Evolutionary conservation across 1,139 yeast genomes (phyloP).

Genomic region (Saccharomyces hybrid): DNA sequence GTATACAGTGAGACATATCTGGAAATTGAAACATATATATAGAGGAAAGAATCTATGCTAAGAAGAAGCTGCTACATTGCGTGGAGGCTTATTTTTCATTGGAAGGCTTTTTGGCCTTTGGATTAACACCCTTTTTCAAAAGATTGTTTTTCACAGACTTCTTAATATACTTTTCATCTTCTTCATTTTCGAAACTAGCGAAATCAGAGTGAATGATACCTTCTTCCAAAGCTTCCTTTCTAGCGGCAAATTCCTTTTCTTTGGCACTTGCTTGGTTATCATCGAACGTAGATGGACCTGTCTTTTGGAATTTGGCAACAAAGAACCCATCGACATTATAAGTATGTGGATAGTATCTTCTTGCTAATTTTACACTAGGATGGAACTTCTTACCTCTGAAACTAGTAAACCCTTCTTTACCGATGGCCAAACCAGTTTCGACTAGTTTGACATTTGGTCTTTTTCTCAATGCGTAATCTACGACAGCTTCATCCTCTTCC

Average conservation of each 20-base stretch:
- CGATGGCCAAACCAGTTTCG: slow-evolving; percentile 88
- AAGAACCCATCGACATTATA: slow-evolving; percentile 97
- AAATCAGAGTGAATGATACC: slow-evolving; percentile 82
- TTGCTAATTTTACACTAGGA: slow-evolving; percentile 66
- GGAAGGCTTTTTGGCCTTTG: slow-evolving; percentile 38
- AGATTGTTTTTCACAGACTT: slow-evolving; percentile 64
- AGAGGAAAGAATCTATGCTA: not conserved
- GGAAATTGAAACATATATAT: not conserved
- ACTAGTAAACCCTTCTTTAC: slow-evolving; percentile 91
- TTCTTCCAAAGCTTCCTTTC: slow-evolving; percentile 66
- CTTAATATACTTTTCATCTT: slow-evolving; percentile 68
- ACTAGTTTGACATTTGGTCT: slow-evolving; percentile 95
- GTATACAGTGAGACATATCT: not conserved
- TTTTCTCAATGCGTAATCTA: slow-evolving; percentile 93
- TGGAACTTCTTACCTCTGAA: slow-evolving; percentile 90
- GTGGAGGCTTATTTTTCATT: slow-evolving; percentile 15
- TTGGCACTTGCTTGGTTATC: slow-evolving; percentile 81
- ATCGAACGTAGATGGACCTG: slow-evolving; percentile 78
- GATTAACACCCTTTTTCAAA: slow-evolving; percentile 77
- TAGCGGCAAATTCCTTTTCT: slow-evolving; percentile 75
- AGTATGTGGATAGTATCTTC: slow-evolving; percentile 97
- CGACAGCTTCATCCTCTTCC: slow-evolving; percentile 97
- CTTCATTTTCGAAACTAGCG: slow-evolving; percentile 70
- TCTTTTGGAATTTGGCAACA: slow-evolving; percentile 93
- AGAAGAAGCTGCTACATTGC: not conserved